phyloP scores from a whole-genome alignment of 257 asterid species.

The Verbena officinalis region DNA sequence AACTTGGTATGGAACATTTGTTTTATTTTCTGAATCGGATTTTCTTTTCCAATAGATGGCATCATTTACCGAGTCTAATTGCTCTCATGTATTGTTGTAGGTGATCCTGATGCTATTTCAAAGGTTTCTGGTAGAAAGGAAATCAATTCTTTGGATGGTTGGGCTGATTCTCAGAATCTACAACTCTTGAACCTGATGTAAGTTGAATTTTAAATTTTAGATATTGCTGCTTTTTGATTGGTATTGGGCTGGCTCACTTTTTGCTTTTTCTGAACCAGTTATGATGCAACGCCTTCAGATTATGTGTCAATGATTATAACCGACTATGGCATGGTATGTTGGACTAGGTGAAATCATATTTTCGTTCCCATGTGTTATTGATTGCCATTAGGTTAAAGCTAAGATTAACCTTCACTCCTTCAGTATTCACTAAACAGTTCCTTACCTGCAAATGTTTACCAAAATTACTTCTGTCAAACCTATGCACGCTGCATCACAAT shows the following conservation, averaged over 20 bases:
- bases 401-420: neutral
- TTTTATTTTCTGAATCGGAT: neutral
- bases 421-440: neutral
- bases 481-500: neutral
- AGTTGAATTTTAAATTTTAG: constrained; percentile 29
- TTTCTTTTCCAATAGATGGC: neutral
- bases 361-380: constrained; percentile 3
- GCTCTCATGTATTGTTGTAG: constrained; percentile 25
- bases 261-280: constrained; percentile 48
- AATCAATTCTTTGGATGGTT: constrained; percentile 54
- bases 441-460: neutral
- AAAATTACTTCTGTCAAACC: neutral
- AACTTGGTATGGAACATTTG: constrained; percentile 56
- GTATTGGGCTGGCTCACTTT: constrained; percentile 22
- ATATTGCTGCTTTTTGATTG: constrained; percentile 11
- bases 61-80: constrained; percentile 20
- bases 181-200: constrained; percentile 79
- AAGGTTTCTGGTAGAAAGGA: constrained; percentile 70
- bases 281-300: constrained; percentile 87
- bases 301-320: constrained; percentile 83
- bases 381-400: neutral
- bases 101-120: constrained; percentile 74
- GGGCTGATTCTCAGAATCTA: constrained; percentile 58
- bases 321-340: constrained; percentile 92
- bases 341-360: constrained; percentile 11